Evolutionary conservation across 345 rosid genomes (phyloP).

Genomic region (Anastatica hierochuntica): DNA sequence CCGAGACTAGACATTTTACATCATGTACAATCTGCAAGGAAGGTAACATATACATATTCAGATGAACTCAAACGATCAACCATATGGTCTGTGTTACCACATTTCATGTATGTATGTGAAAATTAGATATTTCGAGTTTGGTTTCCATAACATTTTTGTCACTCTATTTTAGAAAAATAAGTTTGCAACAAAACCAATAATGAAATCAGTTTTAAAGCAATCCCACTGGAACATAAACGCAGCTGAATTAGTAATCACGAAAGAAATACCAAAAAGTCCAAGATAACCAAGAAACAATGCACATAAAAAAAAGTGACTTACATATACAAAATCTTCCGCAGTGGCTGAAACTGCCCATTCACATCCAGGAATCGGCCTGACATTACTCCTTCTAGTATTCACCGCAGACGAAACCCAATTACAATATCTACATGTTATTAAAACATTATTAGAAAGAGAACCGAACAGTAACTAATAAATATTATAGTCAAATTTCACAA

Average conservation of each 20-base stretch:
- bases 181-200: too few species aligned
- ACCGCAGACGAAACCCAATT: slow-evolving; percentile 82
- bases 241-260: too few species aligned
- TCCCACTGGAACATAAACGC: too few species aligned
- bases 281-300: too few species aligned
- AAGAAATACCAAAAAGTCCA: too few species aligned
- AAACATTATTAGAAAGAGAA: background rate
- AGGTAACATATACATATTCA: background rate
- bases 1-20: slow-evolving; percentile 47
- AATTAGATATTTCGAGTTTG: too few species aligned
- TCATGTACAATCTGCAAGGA: slow-evolving; percentile 84
- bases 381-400: slow-evolving; percentile 46
- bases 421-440: slow-evolving; percentile 43
- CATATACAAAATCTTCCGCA: slow-evolving; percentile 77
- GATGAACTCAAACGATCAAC: too few species aligned
- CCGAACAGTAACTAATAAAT: background rate
- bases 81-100: too few species aligned
- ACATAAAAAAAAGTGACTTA: slow-evolving; percentile 26
- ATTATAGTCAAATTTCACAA: slow-evolving; percentile 11
- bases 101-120: too few species aligned
- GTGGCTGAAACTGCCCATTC: slow-evolving; percentile 83
- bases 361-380: slow-evolving; percentile 51
- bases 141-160: too few species aligned
- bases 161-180: too few species aligned
- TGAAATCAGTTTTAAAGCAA: too few species aligned